A percentile compares a stretch with the other conserved stretches of the same genome.
phyloP scores from a whole-genome alignment of 2,329 filamentous ascomycete genomes.

The Knufia petricola region DNA sequence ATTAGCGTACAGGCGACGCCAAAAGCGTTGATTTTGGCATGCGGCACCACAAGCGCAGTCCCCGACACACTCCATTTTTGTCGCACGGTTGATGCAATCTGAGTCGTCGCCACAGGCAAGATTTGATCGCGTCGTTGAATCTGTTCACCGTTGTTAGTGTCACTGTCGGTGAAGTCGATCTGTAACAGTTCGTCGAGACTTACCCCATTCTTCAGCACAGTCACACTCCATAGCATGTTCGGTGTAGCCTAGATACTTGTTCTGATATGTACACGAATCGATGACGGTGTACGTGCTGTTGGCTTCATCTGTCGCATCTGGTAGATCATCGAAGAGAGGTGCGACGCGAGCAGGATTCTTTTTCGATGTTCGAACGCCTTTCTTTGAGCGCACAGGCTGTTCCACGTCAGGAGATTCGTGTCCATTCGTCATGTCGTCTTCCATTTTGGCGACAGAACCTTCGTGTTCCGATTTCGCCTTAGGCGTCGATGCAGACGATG shows the following conservation, averaged over 20 bases:
- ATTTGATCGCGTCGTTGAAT: conserved; percentile 49
- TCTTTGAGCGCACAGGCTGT: conserved; percentile 55
- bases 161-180: conserved; percentile 11
- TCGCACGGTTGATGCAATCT: conserved; percentile 96
- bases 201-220: conserved; percentile 90
- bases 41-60: conserved; percentile 78
- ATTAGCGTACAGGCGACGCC: conserved; percentile 76
- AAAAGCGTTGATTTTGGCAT: conserved; percentile 93
- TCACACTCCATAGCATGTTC: conserved; percentile 94
- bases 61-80: conserved; percentile 89
- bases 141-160: conserved; percentile 34
- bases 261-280: conserved; percentile 76
- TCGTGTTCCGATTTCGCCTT: conserved; percentile 13
- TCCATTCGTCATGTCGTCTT: conserved; percentile 46
- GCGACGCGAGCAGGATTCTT: conserved; percentile 56
- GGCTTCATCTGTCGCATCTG: conserved; percentile 69
- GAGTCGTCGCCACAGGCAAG: conserved; percentile 89
- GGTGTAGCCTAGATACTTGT: conserved; percentile 81
- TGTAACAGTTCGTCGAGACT: conserved; percentile 31
- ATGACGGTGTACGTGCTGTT: conserved; percentile 70
- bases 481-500: conserved; percentile 17
- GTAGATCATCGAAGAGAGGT: conserved; percentile 61
- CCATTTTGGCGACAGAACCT: conserved; percentile 24
- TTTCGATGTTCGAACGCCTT: conserved; percentile 63
- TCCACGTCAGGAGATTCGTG: conserved; percentile 54